phyloP scores from a whole-genome alignment of 345 rosid species.

The Eucalyptus polyanthemos region DNA sequence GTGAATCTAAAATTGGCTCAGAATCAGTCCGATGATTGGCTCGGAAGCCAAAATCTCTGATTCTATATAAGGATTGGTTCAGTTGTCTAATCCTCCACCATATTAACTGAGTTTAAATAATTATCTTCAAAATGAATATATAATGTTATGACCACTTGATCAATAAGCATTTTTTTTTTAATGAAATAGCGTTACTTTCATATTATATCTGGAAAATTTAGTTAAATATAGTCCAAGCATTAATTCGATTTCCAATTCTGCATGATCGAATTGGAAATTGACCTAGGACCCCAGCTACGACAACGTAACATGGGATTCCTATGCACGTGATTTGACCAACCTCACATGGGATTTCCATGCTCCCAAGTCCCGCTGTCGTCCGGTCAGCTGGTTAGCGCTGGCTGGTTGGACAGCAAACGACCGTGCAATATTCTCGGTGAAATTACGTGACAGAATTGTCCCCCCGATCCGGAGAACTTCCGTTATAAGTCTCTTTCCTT shows the following conservation, averaged over 20 bases:
- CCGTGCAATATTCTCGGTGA: background rate
- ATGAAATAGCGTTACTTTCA: background rate
- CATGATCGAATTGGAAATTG: background rate
- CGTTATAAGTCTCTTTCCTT: background rate
- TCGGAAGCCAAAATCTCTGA: background rate
- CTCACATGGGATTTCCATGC: background rate
- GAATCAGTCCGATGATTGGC: no score
- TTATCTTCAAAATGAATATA: background rate
- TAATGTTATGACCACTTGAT: background rate
- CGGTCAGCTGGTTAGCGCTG: background rate
- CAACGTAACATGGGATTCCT: background rate
- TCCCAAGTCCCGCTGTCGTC: background rate
- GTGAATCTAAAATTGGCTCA: background rate
- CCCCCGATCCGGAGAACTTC: background rate
- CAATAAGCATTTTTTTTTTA: background rate
- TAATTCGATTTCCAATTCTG: background rate
- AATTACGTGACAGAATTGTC: background rate
- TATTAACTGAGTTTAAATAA: no score
- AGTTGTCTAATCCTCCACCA: background rate
- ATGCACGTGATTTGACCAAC: background rate
- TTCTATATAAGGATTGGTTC: accelerated
- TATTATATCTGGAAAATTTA: no score
- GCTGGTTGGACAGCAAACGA: background rate
- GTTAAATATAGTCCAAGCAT: no score
- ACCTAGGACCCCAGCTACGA: background rate